A percentile compares a stretch with the other conserved stretches of the same genome.
Evolutionary conservation across 148 eudicot genomes (phyloP).

Genomic region (Mesembryanthemum crystallinum): DNA sequence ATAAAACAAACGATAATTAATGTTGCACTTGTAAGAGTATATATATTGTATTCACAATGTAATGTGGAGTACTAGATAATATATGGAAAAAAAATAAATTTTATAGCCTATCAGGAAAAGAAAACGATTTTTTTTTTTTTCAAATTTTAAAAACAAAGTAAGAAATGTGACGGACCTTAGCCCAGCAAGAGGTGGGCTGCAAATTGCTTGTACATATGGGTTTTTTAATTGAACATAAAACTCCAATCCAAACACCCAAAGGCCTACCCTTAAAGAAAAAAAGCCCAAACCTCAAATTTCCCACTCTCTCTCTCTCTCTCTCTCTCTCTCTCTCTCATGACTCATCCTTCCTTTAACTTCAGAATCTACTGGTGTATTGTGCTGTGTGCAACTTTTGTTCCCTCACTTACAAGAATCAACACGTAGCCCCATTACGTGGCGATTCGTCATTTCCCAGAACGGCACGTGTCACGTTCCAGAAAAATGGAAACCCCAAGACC

Average conservation of each 20-base stretch:
- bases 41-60: too few species aligned
- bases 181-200: neutral
- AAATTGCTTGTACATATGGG: neutral
- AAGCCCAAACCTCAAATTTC: neutral
- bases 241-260: neutral
- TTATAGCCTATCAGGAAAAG: too few species aligned
- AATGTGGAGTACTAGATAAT: too few species aligned
- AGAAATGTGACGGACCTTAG: neutral
- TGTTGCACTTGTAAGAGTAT: too few species aligned
- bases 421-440: conserved; percentile 27
- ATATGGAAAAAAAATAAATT: too few species aligned
- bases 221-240: neutral
- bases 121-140: too few species aligned
- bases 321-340: too few species aligned
- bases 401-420: neutral
- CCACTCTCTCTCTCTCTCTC: neutral
- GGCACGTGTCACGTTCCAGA: conserved; percentile 16
- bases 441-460: neutral
- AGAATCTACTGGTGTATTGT: too few species aligned
- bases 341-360: too few species aligned
- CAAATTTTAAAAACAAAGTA: too few species aligned
- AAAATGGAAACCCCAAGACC: neutral
- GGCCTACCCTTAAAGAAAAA: neutral
- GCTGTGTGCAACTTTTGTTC: too few species aligned
- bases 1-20: too few species aligned